These are phyloP conservation scores for Neurospora sp. DNA, from an alignment of 495 filamentous ascomycete species.

Conservation along the genomic window DNA sequence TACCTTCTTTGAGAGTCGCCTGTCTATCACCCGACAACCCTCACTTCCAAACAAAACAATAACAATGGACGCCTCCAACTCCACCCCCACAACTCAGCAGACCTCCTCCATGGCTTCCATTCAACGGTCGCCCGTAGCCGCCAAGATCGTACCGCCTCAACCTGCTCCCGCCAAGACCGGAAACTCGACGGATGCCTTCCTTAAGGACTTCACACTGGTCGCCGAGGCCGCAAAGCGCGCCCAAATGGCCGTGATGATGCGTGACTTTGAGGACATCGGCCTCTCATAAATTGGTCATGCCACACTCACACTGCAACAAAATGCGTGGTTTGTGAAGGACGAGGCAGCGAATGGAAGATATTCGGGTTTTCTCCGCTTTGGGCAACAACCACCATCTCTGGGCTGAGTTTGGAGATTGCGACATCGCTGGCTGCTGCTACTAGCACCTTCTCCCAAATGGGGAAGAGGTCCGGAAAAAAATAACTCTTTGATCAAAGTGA, in stretches of 20 bases:
- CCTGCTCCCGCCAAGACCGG: conserved; percentile 18
- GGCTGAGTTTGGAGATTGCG: background rate
- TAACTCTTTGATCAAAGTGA: background rate
- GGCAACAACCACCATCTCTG: background rate
- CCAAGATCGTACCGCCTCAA: conserved; percentile 25
- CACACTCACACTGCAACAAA: background rate
- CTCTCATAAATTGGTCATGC: conserved; percentile 28
- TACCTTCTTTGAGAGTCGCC: background rate
- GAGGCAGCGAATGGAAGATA: background rate
- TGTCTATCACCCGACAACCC: background rate
- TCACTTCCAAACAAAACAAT: background rate
- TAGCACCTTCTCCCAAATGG: background rate
- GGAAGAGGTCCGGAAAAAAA: background rate
- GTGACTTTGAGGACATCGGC: conserved; percentile 65
- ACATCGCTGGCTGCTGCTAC: background rate
- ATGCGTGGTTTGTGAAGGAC: background rate
- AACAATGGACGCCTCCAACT: conserved; percentile 30
- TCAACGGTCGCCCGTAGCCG: conserved; percentile 12
- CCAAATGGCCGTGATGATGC: conserved; percentile 75
- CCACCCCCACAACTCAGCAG: conserved; percentile 18
- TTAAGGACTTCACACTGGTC: conserved; percentile 73
- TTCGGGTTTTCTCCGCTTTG: background rate
- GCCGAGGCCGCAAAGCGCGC: conserved; percentile 94
- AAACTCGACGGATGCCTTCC: conserved; percentile 49
- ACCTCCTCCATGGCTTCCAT: conserved; percentile 18